Evolutionary conservation across 805 yeast genomes (phyloP).

Genomic region (Scheffersomyces ergatensis): DNA sequence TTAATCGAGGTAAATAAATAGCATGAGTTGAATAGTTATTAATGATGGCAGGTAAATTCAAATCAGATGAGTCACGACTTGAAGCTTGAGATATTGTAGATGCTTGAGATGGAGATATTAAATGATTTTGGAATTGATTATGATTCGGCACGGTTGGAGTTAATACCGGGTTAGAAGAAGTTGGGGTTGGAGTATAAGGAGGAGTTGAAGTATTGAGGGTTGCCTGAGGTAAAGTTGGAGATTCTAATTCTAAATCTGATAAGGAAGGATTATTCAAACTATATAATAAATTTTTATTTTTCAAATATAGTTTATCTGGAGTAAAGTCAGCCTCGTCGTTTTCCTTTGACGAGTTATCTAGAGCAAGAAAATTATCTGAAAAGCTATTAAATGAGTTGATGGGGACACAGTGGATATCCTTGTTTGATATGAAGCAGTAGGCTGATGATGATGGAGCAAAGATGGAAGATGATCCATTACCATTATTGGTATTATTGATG

Average conservation of each 20-base stretch:
- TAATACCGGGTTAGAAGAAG: not conserved
- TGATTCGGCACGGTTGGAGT: not conserved
- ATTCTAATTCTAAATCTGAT: slow-evolving; percentile 30
- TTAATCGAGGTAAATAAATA: slow-evolving; percentile 45
- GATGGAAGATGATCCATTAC: too few relatives aligned
- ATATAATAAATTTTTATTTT: slow-evolving; percentile 30
- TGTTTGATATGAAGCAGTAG: slow-evolving; percentile 27
- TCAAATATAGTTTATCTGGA: slow-evolving; percentile 12
- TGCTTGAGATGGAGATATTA: slow-evolving; percentile 1
- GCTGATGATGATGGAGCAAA: slow-evolving; percentile 11
- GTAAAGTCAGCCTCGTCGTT: slow-evolving; percentile 8
- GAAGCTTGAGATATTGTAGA: slow-evolving; percentile 1
- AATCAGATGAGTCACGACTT: slow-evolving; percentile 2
- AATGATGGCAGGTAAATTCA: slow-evolving; percentile 7
- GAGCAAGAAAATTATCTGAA: slow-evolving; percentile 2
- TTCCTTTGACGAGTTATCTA: slow-evolving; percentile 1
- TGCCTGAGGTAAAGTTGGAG: not conserved
- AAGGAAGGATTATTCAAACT: slow-evolving; percentile 35
- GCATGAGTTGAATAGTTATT: slow-evolving; percentile 43
- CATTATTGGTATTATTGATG: too few relatives aligned
- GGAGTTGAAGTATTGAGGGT: not conserved
- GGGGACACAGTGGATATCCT: slow-evolving; percentile 24
- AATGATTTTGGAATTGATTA: not conserved
- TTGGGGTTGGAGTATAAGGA: not conserved
- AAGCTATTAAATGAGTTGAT: slow-evolving; percentile 15